Base-by-base conservation (phyloP, 305 asterid genomes). In the Solanum hybrid region DNA sequence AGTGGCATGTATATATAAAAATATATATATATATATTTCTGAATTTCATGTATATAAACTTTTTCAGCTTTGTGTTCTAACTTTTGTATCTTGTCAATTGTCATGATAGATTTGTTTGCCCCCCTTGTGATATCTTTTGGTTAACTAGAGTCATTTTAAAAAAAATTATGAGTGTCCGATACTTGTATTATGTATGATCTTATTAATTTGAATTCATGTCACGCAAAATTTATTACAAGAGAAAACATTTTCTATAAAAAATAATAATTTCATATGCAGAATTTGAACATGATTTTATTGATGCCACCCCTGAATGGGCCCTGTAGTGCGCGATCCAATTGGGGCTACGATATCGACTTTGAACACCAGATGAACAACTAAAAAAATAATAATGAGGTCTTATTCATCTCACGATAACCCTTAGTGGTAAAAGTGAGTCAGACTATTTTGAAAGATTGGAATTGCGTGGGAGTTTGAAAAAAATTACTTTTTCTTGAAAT, bases 41-140 rank as follows among this genome's bases (percentile, higher is more conserved):
- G 69, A 24, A 40, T 81, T 40, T 81, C 66, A 81, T 51, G 60
- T 14, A 78, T 40, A 13, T 40, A 14, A 40, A 24, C 35, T 80
- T 81, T 26, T 17, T 81, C 36, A 81, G 24, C 37, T 40, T 81
- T 81, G 86, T 40, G 26, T 38, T 80, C 24, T 40, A 40, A 7
- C 86, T 80, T 79, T 80, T 38, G 69, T 80, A 80, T 80, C 66
- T 80, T 38, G 35, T 24, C 86, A 38, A 80, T 40, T 80, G 35
- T 80, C 86, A 77, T 34, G 29, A 77, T 77, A 77, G 84, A 77
- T 34, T 34, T 77, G 46, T 77, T 77, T 16, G 38, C 14, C 29
- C 29, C 82, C 26, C 46, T 10, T 10, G 8, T 77, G 46, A 78
- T 78, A 34, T 78, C 29, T 10, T 77, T 10, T 34, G 14, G 38